Base-by-base conservation (phyloP, 192 early-diverging fungal species). In the Backusella luteola region DNA sequence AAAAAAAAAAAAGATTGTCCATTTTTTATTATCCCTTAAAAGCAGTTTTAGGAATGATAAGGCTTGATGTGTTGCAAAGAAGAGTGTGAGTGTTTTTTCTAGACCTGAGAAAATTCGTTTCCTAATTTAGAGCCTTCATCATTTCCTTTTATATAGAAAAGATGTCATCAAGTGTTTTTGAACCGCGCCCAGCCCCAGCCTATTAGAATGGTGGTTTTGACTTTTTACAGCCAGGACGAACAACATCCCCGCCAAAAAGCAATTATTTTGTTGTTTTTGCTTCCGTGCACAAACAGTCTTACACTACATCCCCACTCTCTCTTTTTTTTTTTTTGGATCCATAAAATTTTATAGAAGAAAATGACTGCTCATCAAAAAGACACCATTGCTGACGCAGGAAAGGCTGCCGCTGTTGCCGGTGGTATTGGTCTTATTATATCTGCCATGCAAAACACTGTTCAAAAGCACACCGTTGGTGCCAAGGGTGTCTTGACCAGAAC, bases 401-500 rank as follows among this genome's bases (percentile, higher is more conserved):
- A 87, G 79, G 79, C 82, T 29, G 81, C 82, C n/a, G 73, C 75
- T 52, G 85, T 85, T 53, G 80, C 84, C 52, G 91, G 87, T 76
- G 92, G 88, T 67, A 70, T 89, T n/a, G 92, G 92, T 75, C 81
- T 93, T 44, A 79, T 93, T 71, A 86, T 90, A 36, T 89, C 90
- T 21, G 89, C 92, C 11, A 87, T 89, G 69, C 91, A 92, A 79
- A 93, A 91, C 68, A 86, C 91, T 17, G 42, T 91, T 46, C 86
- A 84, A 76, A 79, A 80, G 49, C 85, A 87, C 63, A 79, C 78
- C 49, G 66, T 82, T 41, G 87, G 88, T 49, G 88, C 88, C 21
- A 76, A 66, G 34, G 87, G 87, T 70, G 81, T 93, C 34, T 78
- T 92, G 73, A 86, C 86, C 34, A 80, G 87, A 79, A 87, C 87